A percentile compares a stretch with the other conserved stretches of the same genome.
These are phyloP conservation scores for Suillus lakei DNA, from an alignment of 768 basidiomycete species.

Conservation along the genomic window DNA sequence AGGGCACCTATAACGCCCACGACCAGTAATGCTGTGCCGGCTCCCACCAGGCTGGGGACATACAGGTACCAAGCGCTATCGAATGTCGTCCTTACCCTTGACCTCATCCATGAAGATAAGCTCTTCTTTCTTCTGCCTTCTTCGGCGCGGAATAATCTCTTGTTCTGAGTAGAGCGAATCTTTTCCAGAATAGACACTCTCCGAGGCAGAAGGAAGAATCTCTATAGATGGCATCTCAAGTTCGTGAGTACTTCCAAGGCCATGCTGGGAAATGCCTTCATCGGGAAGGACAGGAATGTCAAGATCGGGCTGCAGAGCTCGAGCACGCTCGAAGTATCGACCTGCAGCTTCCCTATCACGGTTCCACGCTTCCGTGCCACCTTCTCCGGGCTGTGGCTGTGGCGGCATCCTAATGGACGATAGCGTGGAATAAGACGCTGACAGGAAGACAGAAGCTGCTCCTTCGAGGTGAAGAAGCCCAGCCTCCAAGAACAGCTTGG, in stretches of 20 bases:
- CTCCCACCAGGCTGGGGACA: conserved; percentile 78
- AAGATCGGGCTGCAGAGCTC: conserved; percentile 58
- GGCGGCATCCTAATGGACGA: conserved; percentile 76
- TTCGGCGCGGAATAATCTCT: conserved; percentile 43
- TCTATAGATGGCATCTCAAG: conserved; percentile 76
- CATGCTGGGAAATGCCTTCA: conserved; percentile 38
- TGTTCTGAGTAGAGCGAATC: conserved; percentile 34
- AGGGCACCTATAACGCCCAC: conserved; percentile 80
- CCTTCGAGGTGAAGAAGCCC: conserved; percentile 85
- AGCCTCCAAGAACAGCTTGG: conserved; percentile 77
- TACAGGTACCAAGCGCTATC: conserved; percentile 83
- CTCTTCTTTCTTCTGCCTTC: conserved; percentile 63
- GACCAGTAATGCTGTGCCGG: conserved; percentile 81
- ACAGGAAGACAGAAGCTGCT: conserved; percentile 69
- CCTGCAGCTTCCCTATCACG: conserved; percentile 74
- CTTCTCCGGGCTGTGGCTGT: conserved; percentile 53
- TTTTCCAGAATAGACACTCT: conserved; percentile 32
- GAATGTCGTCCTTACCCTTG: conserved; percentile 56
- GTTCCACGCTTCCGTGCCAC: conserved; percentile 74
- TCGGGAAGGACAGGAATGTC: conserved; percentile 72
- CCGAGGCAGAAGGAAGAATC: conserved; percentile 35
- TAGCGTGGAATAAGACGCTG: conserved; percentile 75
- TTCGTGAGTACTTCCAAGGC: conserved; percentile 39
- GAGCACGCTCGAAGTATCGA: conserved; percentile 75
- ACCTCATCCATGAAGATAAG: conserved; percentile 49